Conservation (phyloP, 2,329 filamentous ascomycete genomes). For the Cryphonectria carpinicola region DNA sequence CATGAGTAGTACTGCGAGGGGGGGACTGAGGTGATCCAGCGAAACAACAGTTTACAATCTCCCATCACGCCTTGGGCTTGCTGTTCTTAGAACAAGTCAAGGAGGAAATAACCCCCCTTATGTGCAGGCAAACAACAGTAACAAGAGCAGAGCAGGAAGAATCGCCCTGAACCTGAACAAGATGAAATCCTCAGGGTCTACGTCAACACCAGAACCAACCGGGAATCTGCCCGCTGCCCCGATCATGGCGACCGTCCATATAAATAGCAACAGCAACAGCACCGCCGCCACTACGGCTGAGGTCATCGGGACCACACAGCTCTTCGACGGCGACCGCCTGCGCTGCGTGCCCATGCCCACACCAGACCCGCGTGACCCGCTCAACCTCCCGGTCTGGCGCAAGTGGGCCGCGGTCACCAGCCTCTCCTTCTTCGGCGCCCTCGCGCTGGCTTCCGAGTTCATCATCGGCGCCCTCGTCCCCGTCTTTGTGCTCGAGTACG, state of each 20-base stretch:
- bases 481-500: constrained; percentile 42
- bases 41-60: not conserved
- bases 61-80: not conserved
- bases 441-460: constrained; percentile 36
- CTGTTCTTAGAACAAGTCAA: not conserved
- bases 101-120: not conserved
- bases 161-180: too few relatives aligned
- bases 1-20: not conserved
- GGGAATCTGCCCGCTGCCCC: not conserved
- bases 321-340: constrained; percentile 31
- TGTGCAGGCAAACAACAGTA: not conserved
- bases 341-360: constrained; percentile 37
- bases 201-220: not conserved
- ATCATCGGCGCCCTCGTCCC: constrained; percentile 40
- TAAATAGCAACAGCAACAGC: not conserved
- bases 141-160: not conserved
- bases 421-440: constrained; percentile 33
- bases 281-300: constrained; percentile 18
- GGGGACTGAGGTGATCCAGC: not conserved
- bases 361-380: constrained; percentile 36
- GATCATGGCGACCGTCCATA: not conserved
- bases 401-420: constrained; percentile 29
- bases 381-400: constrained; percentile 31
- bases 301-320: constrained; percentile 34
- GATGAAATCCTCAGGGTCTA: not conserved